Evolutionary conservation across 2,329 filamentous ascomycete species (phyloP).

Genomic region (Trichoderma brevicompactum): DNA sequence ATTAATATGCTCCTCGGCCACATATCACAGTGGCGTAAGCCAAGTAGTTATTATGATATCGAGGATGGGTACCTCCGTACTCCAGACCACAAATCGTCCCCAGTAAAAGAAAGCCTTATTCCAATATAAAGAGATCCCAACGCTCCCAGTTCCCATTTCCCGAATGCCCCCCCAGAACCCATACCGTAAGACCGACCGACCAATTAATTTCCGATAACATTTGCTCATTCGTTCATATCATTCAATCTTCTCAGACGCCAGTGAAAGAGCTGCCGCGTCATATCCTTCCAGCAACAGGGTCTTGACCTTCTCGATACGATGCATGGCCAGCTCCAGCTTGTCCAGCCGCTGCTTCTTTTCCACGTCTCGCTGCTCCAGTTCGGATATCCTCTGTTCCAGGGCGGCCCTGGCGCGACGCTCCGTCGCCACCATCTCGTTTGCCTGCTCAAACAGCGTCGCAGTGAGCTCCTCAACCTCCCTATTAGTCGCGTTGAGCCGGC

Average conservation of each 20-base stretch:
- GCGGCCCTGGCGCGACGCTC: conserved; percentile 72
- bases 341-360: conserved; percentile 73
- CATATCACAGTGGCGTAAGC: neutral
- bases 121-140: neutral
- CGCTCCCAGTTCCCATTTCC: neutral
- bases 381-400: conserved; percentile 70
- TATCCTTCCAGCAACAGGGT: conserved; percentile 55
- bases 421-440: conserved; percentile 83
- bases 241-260: conserved; percentile 16
- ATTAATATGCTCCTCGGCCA: neutral
- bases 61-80: neutral
- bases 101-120: neutral
- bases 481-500: conserved; percentile 66
- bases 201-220: neutral
- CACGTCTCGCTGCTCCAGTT: conserved; percentile 69
- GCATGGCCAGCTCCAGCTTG: conserved; percentile 70
- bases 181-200: neutral
- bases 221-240: neutral
- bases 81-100: neutral
- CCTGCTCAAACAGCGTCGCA: conserved; percentile 76
- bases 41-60: neutral
- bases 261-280: conserved; percentile 4
- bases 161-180: neutral
- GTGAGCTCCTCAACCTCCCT: conserved; percentile 79
- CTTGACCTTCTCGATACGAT: conserved; percentile 71